These are phyloP conservation scores for Linderina pennispora DNA, from an alignment of 192 early-diverging fungal genomes.

Conservation along the genomic window DNA sequence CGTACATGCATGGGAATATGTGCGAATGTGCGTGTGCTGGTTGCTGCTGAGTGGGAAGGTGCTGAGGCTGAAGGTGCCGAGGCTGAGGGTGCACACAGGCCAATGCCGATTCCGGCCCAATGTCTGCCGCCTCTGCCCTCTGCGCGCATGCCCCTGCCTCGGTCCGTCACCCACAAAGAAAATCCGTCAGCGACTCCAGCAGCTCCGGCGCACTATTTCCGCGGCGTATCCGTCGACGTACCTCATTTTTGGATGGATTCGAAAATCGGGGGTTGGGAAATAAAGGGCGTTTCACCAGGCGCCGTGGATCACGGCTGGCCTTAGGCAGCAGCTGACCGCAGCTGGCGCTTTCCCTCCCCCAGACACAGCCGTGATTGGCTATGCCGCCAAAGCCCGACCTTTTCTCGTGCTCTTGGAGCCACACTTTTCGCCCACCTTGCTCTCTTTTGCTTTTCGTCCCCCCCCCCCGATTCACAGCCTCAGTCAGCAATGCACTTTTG, in stretches of 20 bases:
- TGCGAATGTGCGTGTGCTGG: background rate
- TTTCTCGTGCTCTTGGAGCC: background rate
- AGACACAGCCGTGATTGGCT: background rate
- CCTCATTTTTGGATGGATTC: background rate
- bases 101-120: too few relatives aligned
- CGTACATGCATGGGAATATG: background rate
- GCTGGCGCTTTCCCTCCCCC: background rate
- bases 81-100: background rate
- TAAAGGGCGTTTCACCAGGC: background rate
- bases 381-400: background rate
- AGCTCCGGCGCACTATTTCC: background rate
- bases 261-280: background rate
- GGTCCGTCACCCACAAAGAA: too few relatives aligned
- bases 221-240: background rate
- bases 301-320: background rate
- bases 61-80: background rate
- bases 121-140: too few relatives aligned
- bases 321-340: background rate
- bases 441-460: background rate
- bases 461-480: background rate
- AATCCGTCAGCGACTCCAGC: too few relatives aligned
- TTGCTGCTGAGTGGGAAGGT: background rate
- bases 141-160: too few relatives aligned
- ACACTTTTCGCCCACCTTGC: background rate
- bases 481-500: slow-evolving; percentile 82